phyloP scores from a whole-genome alignment of 768 basidiomycete species.

The Pisolithus tinctorius region DNA sequence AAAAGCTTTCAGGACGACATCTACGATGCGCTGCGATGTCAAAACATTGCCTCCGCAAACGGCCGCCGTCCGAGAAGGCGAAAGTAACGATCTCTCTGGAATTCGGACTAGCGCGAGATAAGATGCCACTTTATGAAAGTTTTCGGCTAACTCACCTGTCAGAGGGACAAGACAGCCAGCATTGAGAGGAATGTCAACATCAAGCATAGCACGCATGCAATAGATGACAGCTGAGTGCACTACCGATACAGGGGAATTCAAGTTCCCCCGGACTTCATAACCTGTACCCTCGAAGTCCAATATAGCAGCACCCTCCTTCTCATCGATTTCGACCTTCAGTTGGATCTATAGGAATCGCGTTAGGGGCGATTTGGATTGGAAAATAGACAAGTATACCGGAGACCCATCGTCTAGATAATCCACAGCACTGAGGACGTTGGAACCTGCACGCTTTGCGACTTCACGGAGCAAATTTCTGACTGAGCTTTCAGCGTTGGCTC shows the following conservation, averaged over 20 bases:
- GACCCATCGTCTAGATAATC: conserved; percentile 90
- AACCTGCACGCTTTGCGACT: conserved; percentile 63
- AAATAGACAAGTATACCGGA: conserved; percentile 42
- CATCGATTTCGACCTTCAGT: conserved; percentile 72
- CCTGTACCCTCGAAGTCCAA: conserved; percentile 85
- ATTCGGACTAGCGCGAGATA: conserved; percentile 51
- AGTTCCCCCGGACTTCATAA: conserved; percentile 75
- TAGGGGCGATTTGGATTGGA: not conserved
- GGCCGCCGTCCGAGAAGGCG: conserved; percentile 80
- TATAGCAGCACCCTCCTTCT: conserved; percentile 64
- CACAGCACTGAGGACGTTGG: conserved; percentile 56
- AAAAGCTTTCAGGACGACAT: conserved; percentile 91
- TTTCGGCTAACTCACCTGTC: conserved; percentile 44
- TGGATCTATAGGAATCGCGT: conserved; percentile 44
- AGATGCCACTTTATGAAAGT: not conserved
- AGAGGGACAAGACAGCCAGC: conserved; percentile 89
- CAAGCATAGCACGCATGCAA: conserved; percentile 82
- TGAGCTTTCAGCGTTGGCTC: conserved; percentile 79
- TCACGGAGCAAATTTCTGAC: conserved; percentile 77
- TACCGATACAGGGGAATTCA: conserved; percentile 81
- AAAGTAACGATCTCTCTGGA: conserved; percentile 70
- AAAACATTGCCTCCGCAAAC: conserved; percentile 92
- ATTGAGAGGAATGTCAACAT: conserved; percentile 86
- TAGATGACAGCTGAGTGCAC: conserved; percentile 86
- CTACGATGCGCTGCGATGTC: conserved; percentile 89